Base-by-base conservation (phyloP, 108 stramenopile species). In the Pseudonitzschia pungens region DNA sequence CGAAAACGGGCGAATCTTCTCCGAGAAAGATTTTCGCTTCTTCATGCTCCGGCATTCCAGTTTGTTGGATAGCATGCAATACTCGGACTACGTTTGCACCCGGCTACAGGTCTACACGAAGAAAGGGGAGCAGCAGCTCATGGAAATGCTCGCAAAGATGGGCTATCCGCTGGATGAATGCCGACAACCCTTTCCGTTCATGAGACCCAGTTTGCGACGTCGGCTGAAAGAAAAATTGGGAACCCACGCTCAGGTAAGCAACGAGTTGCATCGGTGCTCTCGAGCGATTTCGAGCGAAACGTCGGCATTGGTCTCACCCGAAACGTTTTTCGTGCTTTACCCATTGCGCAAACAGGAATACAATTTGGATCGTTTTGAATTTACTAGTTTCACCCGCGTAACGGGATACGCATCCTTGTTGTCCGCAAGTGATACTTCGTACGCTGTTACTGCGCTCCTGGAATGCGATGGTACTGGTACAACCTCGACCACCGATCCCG, bases 101-200 rank as follows among this genome's bases (percentile, higher is more conserved):
- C 86, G 81, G 63, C 42, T 92, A 70, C 86, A 89, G 73, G 65
- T 92, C 21, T 89, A 83, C 77, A 91, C 77, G 41, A 71, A 77
- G 28, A 66, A 70, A 28, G 94, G 94, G 27, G 78, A 78, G 73
- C 80, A 81, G 48, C 68, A 75, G 53, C 68, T 92, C 55, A 85
- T 87, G 77, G 91, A 95, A 70, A 62, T 92, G 77, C 67, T 95
- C 71, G 94, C 94, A n/a, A 91, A 87, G 69, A 92, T 95, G 94
- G 94, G 94, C 22, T 88, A 81, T 74, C 90, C 94, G 0, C 63
- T 95, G 50, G 82, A 87, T 28, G 82, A 87, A 69, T 92, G 91
- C 75, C 75, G 82, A 43, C 94, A 95, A 67, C 90, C 90, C 22
- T 95, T 80, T 82, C 84, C 83, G 3, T 92, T 92, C 73, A 91